These are phyloP conservation scores for Acrocalymma vagum DNA, from an alignment of 2,329 filamentous ascomycete species.

Conservation along the genomic window DNA sequence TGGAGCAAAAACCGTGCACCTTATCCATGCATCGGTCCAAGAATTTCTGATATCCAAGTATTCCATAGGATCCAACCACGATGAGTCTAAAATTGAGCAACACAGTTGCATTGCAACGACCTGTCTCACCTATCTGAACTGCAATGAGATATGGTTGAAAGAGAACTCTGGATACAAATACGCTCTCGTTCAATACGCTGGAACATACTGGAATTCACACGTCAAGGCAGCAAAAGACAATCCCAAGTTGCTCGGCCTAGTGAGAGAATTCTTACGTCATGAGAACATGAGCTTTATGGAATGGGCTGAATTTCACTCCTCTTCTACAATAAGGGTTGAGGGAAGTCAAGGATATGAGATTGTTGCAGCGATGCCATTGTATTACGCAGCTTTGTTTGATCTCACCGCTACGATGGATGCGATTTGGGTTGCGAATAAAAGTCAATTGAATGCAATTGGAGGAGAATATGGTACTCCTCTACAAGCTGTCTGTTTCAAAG, in stretches of 20 bases:
- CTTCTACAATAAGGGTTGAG: neutral
- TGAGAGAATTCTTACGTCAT: constrained; percentile 6
- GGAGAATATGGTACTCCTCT: constrained; percentile 13
- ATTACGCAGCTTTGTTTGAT: constrained; percentile 14
- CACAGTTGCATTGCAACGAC: constrained; percentile 8
- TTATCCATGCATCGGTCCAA: constrained; percentile 16
- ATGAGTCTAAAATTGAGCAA: constrained; percentile 5
- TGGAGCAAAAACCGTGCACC: constrained; percentile 11
- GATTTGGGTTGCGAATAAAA: constrained; percentile 8
- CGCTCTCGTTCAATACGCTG: constrained; percentile 10
- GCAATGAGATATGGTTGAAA: constrained; percentile 3
- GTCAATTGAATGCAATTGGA: constrained; percentile 12
- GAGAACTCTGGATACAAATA: constrained; percentile 1
- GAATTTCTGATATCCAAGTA: constrained; percentile 12
- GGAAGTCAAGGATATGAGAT: constrained; percentile 1
- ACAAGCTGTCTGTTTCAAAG: constrained; percentile 9
- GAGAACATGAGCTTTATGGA: constrained; percentile 7
- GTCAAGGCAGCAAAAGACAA: constrained; percentile 1
- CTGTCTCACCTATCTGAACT: constrained; percentile 10
- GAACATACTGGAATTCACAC: constrained; percentile 8
- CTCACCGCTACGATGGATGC: constrained; percentile 6
- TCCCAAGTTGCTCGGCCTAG: constrained; percentile 1
- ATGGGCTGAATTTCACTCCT: constrained; percentile 5
- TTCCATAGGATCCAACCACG: constrained; percentile 1
- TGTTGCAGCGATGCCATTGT: constrained; percentile 8